Conservation (phyloP, 1,284 basidiomycete species). For the Ceratobasidium sp. region DNA sequence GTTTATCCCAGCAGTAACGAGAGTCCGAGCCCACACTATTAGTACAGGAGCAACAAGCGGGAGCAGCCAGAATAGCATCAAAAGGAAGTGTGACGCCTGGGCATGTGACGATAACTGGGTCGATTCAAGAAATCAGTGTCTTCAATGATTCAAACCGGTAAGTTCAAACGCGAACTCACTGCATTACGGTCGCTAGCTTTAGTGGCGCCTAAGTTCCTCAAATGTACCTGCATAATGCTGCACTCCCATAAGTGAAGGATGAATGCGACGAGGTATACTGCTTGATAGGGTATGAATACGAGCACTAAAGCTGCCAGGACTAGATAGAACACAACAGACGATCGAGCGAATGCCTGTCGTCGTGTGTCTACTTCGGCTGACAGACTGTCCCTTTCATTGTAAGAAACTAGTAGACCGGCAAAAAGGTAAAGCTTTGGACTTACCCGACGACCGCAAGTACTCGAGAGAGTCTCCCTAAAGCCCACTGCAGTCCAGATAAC, state of each 20-base stretch:
- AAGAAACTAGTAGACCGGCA: not conserved
- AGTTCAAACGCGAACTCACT: not conserved
- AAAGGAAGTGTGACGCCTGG: conserved; percentile 72
- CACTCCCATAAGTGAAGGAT: conserved; percentile 79
- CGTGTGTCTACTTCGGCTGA: conserved; percentile 7
- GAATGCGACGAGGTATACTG: conserved; percentile 87
- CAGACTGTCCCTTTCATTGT: not conserved
- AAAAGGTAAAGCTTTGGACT: conserved; percentile 42
- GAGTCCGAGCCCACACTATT: conserved; percentile 90
- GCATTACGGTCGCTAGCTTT: not conserved
- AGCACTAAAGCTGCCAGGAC: conserved; percentile 78
- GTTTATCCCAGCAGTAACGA: conserved; percentile 77
- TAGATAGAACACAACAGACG: conserved; percentile 28
- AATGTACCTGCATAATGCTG: conserved; percentile 53
- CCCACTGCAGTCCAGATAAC: conserved; percentile 23
- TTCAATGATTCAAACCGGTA: not conserved
- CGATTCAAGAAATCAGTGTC: too few relatives aligned
- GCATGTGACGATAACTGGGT: conserved; percentile 58
- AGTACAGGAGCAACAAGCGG: conserved; percentile 86
- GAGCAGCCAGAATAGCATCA: conserved; percentile 87
- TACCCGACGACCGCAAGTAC: conserved; percentile 55
- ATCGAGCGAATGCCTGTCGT: conserved; percentile 28
- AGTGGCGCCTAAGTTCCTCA: conserved; percentile 18
- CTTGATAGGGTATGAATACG: conserved; percentile 85
- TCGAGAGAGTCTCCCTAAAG: not conserved